Conservation (phyloP, 352 stramenopile genomes). For the Phytophthora pistaciae region DNA sequence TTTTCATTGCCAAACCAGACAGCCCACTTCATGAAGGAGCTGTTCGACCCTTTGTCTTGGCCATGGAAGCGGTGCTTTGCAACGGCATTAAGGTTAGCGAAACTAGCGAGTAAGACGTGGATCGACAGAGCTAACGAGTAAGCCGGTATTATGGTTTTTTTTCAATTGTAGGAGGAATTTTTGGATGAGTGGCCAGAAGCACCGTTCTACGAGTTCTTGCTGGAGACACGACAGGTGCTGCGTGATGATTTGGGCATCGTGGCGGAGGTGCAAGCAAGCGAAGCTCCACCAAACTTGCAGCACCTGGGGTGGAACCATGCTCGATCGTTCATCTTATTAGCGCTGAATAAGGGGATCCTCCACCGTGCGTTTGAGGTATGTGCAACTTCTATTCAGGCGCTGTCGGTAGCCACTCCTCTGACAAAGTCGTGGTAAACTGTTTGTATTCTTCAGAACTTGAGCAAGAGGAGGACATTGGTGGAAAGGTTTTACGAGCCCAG, state of each 20-base stretch:
- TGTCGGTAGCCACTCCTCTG: neutral
- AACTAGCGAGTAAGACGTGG: neutral
- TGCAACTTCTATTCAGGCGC: neutral
- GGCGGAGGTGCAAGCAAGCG: constrained; percentile 49
- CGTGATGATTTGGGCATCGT: constrained; percentile 79
- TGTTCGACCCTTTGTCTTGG: constrained; percentile 61
- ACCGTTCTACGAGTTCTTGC: constrained; percentile 76
- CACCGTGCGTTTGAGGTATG: constrained; percentile 76
- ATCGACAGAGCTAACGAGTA: neutral
- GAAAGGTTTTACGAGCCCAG: constrained; percentile 72
- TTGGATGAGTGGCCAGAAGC: constrained; percentile 69
- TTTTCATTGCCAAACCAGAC: constrained; percentile 77
- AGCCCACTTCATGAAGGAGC: constrained; percentile 80
- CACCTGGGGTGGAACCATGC: constrained; percentile 76
- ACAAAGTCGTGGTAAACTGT: neutral
- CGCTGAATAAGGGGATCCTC: constrained; percentile 82
- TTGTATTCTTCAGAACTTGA: constrained; percentile 58
- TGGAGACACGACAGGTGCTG: constrained; percentile 67
- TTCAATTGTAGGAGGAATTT: constrained; percentile 44
- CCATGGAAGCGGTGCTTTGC: constrained; percentile 70
- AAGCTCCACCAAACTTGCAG: constrained; percentile 43
- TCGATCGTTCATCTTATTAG: constrained; percentile 67
- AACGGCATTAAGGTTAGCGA: constrained; percentile 68
- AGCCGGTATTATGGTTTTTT: neutral
- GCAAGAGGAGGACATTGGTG: constrained; percentile 65